Evolutionary conservation across 768 basidiomycete species (phyloP), one percentile per base, ranked within the genome.

Genomic region (Termitomyces sp.): DNA sequence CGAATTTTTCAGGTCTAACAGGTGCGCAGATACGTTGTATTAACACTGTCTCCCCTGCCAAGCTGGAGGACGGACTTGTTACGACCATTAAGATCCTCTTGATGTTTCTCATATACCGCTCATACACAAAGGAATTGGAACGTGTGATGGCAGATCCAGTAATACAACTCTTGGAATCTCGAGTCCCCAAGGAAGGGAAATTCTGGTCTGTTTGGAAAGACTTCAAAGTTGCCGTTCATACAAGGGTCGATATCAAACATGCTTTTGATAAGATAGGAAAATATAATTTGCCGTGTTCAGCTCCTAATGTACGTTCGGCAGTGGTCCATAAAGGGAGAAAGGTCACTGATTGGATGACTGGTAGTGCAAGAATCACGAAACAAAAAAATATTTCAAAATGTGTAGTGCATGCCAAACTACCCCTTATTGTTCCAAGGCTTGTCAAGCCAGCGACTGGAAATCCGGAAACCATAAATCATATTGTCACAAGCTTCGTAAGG

Each of bases 241-340:
- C 7, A 11, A 33, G 44, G 35, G 21, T 54, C 26, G 31, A 17
- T 10, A n/a, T 54, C 15, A 54, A 54, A 15, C 19, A 26, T 31
- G 31, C 53, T 54, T 54, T 54, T 28, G 43, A 54, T 46, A 54
- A 31, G 21, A 44, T 42, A n/a, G 53, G 53, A 19, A 54, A 54
- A 46, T 54, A 54, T 28, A 33, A 54, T 21, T 35, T 44, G 23
- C 19, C 42, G 17, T 54, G 53, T 21, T 54, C 53, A 14, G 53
- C 53, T 26, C 43, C 44, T 12, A 28, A 46, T 1, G 53, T 54
- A 38, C 3, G 53, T 54, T 23, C 35, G 5, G 15, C 6, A 17
- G 14, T 21, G 31, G 17, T 45, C 31, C 21, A 44, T 54, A n/a
- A n/a, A 50, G 37, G 28, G 19, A 26, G 12, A 26, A 3, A n/a